Evolutionary conservation across 2,329 filamentous ascomycete species (phyloP).

Genomic region (Alternaria ventricosa): DNA sequence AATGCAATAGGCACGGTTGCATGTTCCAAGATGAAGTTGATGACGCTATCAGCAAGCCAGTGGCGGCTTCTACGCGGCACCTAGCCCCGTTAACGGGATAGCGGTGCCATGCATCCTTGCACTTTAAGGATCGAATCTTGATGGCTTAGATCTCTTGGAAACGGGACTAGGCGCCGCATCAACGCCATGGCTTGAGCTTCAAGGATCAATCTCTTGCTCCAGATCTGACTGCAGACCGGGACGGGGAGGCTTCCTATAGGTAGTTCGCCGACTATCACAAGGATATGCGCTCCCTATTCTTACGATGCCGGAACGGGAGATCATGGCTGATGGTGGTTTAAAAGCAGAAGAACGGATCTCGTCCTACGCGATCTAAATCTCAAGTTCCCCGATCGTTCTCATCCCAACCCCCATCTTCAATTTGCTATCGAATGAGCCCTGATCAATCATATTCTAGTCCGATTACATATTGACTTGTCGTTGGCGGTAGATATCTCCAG

Average conservation of each 20-base stretch:
- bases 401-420: neutral
- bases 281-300: neutral
- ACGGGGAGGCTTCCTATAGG: conserved; percentile 1
- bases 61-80: neutral
- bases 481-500: neutral
- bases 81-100: neutral
- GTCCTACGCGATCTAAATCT: conserved; percentile 3
- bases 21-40: neutral
- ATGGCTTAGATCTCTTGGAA: neutral
- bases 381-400: neutral
- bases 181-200: neutral
- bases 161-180: neutral
- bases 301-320: neutral
- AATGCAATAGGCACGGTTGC: neutral
- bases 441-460: neutral
- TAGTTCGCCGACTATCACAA: neutral
- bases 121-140: neutral
- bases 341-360: conserved; percentile 5
- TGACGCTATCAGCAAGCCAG: neutral
- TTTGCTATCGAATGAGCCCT: neutral
- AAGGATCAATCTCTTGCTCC: neutral
- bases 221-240: conserved; percentile 4
- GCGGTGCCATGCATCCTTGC: neutral
- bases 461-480: neutral
- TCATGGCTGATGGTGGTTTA: neutral